These are phyloP conservation scores for Aristolochia californica DNA, from an alignment of 164 flowering plant genomes.

Conservation along the genomic window DNA sequence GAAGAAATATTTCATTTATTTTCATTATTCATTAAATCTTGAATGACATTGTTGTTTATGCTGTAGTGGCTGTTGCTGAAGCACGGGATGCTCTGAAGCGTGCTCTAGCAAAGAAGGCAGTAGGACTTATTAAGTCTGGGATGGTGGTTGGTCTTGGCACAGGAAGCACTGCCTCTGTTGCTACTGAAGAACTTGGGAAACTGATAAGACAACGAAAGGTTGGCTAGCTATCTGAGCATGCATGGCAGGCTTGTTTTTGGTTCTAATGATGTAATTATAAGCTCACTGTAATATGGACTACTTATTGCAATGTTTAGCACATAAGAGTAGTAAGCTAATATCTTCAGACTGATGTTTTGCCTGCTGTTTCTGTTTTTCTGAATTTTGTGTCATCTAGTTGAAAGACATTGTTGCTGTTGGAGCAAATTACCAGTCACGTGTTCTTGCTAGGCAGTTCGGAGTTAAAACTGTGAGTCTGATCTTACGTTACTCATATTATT, in stretches of 20 bases:
- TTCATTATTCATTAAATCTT: background rate
- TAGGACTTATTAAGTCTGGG: constrained; percentile 21
- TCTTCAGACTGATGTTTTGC: no score
- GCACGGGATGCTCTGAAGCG: constrained; percentile 21
- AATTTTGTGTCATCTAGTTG: constrained; percentile 5
- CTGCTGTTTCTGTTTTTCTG: no score
- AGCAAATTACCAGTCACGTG: constrained; percentile 24
- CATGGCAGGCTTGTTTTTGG: background rate
- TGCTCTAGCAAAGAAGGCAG: constrained; percentile 21
- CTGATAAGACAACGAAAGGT: constrained; percentile 19
- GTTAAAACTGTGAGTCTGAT: constrained; percentile 14
- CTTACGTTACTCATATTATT: background rate
- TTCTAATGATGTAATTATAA: background rate
- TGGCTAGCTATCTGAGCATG: background rate
- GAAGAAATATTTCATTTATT: no score
- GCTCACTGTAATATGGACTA: no score
- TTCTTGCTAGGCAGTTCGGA: constrained; percentile 22
- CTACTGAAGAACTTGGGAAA: constrained; percentile 21
- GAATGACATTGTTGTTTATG: background rate
- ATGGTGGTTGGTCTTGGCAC: constrained; percentile 26
- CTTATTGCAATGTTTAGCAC: no score
- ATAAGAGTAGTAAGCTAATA: no score
- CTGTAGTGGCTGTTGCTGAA: constrained; percentile 13
- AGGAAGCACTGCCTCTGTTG: constrained; percentile 25
- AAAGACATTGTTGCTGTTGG: constrained; percentile 21